phyloP scores from a whole-genome alignment of 441 rosid genomes.

The Macaranga tanarius region DNA sequence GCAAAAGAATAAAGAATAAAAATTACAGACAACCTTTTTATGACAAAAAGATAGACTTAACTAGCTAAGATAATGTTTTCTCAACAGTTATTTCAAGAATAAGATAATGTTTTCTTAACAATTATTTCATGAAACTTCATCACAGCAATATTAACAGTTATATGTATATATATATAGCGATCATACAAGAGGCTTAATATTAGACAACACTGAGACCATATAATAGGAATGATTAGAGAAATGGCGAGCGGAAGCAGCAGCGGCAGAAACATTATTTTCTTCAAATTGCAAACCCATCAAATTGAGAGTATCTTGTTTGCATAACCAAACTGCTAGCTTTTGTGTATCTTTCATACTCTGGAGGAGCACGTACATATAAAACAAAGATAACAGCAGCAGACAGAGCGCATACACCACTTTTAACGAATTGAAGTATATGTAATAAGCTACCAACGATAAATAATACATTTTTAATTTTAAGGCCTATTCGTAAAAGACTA shows the following conservation, averaged over 20 bases:
- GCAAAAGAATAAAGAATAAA: too few species aligned
- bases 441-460: slow-evolving; percentile 27
- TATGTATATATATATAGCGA: background rate
- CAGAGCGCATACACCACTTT: slow-evolving; percentile 27
- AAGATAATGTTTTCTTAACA: too few species aligned
- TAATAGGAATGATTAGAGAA: slow-evolving; percentile 17
- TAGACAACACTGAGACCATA: background rate
- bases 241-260: background rate
- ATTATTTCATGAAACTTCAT: too few species aligned
- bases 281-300: slow-evolving; percentile 15
- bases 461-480: too few species aligned
- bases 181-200: background rate
- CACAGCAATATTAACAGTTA: too few species aligned
- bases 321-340: slow-evolving; percentile 14
- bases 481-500: background rate
- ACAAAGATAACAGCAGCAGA: slow-evolving; percentile 20
- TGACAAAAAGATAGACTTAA: too few species aligned
- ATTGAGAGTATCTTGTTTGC: slow-evolving; percentile 8
- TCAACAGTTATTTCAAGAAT: too few species aligned
- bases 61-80: too few species aligned
- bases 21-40: too few species aligned
- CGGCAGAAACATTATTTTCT: background rate
- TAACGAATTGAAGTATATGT: slow-evolving; percentile 25
- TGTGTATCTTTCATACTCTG: slow-evolving; percentile 15
- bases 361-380: slow-evolving; percentile 16